These are phyloP conservation scores for Paxillus rubicundulus DNA, from an alignment of 768 basidiomycete genomes.

Conservation along the genomic window DNA sequence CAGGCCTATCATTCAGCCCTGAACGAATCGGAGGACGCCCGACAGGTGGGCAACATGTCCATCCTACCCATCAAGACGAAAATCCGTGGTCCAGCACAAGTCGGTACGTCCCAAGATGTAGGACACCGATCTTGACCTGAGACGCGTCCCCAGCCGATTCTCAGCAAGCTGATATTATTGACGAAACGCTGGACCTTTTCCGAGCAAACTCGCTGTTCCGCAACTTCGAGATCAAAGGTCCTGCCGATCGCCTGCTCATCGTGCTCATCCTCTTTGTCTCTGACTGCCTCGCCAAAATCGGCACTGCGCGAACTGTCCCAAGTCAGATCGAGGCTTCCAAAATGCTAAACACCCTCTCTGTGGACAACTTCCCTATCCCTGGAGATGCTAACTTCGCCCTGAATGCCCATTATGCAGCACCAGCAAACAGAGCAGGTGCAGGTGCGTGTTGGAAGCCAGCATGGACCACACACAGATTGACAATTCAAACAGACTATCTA, in stretches of 20 bases:
- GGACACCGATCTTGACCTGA: slow-evolving; percentile 9
- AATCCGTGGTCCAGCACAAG: slow-evolving; percentile 88
- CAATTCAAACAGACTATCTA: slow-evolving; percentile 63
- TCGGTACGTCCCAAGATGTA: slow-evolving; percentile 45
- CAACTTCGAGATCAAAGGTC: slow-evolving; percentile 99
- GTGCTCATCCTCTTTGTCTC: slow-evolving; percentile 97
- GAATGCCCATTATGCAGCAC: slow-evolving; percentile 87
- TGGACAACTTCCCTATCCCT: slow-evolving; percentile 91
- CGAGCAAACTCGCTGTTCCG: slow-evolving; percentile 98
- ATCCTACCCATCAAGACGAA: slow-evolving; percentile 89
- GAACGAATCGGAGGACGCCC: slow-evolving; percentile 79
- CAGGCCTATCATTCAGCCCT: slow-evolving; percentile 96
- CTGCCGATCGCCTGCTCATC: slow-evolving; percentile 93
- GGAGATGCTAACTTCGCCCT: slow-evolving; percentile 94
- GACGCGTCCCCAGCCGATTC: slow-evolving; percentile 60
- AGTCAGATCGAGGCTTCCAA: slow-evolving; percentile 86
- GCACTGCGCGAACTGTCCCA: slow-evolving; percentile 62
- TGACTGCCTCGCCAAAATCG: slow-evolving; percentile 92
- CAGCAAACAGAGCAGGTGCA: slow-evolving; percentile 71
- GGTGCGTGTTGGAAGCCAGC: slow-evolving; percentile 49
- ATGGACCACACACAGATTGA: slow-evolving; percentile 4
- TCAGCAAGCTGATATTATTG: slow-evolving; percentile 81
- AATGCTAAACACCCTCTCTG: slow-evolving; percentile 84
- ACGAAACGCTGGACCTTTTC: slow-evolving; percentile 95
- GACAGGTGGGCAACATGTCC: slow-evolving; percentile 86